Base-by-base conservation (phyloP, 495 filamentous ascomycete genomes). In the Polyplosphaeria fusca region DNA sequence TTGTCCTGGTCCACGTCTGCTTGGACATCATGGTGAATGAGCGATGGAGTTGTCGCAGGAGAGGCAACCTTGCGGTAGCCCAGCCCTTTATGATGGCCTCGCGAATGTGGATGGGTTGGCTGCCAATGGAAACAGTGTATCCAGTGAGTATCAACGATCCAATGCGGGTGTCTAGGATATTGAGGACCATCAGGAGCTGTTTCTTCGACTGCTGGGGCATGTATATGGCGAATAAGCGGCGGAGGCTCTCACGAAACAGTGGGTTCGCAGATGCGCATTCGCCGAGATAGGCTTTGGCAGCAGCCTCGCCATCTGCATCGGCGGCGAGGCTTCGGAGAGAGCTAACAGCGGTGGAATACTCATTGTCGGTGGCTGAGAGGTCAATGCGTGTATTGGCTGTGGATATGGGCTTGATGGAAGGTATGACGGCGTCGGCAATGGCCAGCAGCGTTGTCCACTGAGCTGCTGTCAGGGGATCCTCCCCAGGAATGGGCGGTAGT, bases 1-100 rank as follows among this genome's bases (percentile, higher is more conserved):
- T 84, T 11, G 77, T 76, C 18, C 77, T 77, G 0, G 82, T 63
- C 82, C 85, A 93, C 16, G 74, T 70, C 13, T 75, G 68, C 24
- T 70, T 69, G 9, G 39, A 35, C 4, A 72, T 52, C 43, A 63
- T 51, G 12, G 67, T 69, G 7, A 72, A 30, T 3, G 61, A 60
- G n/a, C 55, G 42, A 26, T 49, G 45, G 16, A 72, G 54, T 39
- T 61, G 54, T 18, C 70, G 61, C 27, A 69, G 40, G 2, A 64
- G 49, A 1, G 67, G 67, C 4, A 72, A 45, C 12, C 63, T 55
- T 1, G 68, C 60, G 5, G 46, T 63, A 5, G 47, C 18, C 70
- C 70, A 72, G 4, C 45, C 20, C 41, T 64, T 48, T 9, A 72
- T 16, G n/a, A 72, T 69, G 42, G 35, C 18, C 26, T 70, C 64